Evolutionary conservation across 306 rosid species (phyloP).

Genomic region (Canavalia ensiformis): DNA sequence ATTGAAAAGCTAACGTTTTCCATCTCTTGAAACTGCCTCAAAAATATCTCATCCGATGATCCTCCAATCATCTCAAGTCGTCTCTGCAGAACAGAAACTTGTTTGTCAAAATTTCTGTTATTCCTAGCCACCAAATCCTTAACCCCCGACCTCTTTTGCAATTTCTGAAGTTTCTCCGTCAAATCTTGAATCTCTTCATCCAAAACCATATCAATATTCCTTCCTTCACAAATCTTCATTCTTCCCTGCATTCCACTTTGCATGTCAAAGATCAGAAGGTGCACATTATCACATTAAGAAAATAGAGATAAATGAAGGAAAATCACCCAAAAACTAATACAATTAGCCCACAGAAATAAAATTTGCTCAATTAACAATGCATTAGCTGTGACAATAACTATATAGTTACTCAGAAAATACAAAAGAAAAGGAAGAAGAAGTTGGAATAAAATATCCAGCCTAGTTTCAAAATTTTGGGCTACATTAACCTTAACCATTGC

Average conservation of each 20-base stretch:
- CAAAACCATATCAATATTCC: constrained; percentile 55
- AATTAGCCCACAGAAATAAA: not conserved
- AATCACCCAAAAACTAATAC: not conserved
- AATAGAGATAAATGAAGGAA: constrained; percentile 1
- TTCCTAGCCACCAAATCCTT: constrained; percentile 53
- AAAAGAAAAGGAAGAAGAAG: not conserved
- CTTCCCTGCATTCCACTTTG: constrained; percentile 67
- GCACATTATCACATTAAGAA: constrained; percentile 7
- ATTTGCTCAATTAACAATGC: not conserved
- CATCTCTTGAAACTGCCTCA: constrained; percentile 72
- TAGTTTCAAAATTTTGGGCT: not conserved
- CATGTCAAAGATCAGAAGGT: constrained; percentile 39
- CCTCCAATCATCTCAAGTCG: constrained; percentile 67
- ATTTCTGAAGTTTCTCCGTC: constrained; percentile 71
- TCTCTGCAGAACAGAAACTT: constrained; percentile 63
- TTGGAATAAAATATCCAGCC: not conserved
- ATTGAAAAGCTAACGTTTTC: constrained; percentile 66
- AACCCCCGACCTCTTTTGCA: constrained; percentile 63
- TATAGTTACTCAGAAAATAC: not conserved
- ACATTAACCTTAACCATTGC: not conserved
- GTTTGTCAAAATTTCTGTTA: constrained; percentile 70
- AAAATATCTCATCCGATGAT: constrained; percentile 62
- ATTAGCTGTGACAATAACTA: constrained; percentile 5
- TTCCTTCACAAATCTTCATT: constrained; percentile 72
- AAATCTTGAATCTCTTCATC: constrained; percentile 73